Evolutionary conservation across 306 rosid species (phyloP).

Genomic region (Fragaria iinumae): DNA sequence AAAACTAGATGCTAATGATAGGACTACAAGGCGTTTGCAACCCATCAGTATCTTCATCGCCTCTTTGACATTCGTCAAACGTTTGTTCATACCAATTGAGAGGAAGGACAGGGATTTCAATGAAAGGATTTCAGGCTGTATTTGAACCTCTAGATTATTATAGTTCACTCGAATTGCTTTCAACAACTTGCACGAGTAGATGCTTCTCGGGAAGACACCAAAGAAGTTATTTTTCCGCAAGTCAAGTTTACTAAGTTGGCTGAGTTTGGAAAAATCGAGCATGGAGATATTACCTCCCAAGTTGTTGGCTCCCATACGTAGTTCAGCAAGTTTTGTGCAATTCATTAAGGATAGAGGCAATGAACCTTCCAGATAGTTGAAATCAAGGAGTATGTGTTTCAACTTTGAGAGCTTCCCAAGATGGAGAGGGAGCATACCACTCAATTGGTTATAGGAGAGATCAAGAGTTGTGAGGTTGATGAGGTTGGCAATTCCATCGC

Average conservation of each 20-base stretch:
- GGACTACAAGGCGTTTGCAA: too few species aligned
- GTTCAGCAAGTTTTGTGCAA: neutral
- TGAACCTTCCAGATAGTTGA: neutral
- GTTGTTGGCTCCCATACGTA: neutral
- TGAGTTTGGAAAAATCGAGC: neutral
- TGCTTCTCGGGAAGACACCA: conserved; percentile 5
- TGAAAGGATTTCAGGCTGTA: neutral
- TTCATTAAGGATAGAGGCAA: neutral
- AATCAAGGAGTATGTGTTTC: neutral
- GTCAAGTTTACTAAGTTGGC: neutral
- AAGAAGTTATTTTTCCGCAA: neutral
- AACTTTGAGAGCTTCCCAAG: conserved; percentile 12
- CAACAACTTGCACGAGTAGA: conserved; percentile 1
- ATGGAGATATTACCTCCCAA: neutral
- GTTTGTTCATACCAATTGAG: neutral
- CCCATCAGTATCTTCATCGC: neutral
- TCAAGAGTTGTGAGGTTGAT: neutral
- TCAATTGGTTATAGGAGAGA: neutral
- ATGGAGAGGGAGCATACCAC: conserved; percentile 1
- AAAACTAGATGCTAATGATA: too few species aligned
- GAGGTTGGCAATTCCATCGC: neutral
- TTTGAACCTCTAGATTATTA: neutral
- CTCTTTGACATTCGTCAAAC: neutral
- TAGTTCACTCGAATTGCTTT: neutral
- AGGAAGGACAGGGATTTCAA: neutral